Evolutionary conservation across 495 filamentous ascomycete species (phyloP).

Genomic region (Penicillium herquei): DNA sequence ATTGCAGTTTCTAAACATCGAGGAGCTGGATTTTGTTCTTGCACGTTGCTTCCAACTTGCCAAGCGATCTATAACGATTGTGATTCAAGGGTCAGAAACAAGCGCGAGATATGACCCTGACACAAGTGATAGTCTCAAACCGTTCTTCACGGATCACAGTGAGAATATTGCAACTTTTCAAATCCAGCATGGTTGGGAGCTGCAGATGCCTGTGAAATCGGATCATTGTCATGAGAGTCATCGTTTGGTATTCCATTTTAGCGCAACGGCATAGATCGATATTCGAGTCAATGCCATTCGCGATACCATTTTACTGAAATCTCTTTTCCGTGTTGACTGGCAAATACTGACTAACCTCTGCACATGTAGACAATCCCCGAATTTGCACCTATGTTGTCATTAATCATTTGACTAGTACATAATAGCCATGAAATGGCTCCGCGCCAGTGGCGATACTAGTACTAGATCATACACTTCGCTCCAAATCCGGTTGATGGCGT

Average conservation of each 20-base stretch:
- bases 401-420: too few relatives aligned
- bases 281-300: too few relatives aligned
- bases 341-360: too few relatives aligned
- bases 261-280: not conserved
- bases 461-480: too few relatives aligned
- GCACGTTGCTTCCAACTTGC: constrained; percentile 9
- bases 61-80: constrained; percentile 3
- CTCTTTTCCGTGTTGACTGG: too few relatives aligned
- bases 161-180: constrained; percentile 4
- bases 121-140: not conserved
- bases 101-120: not conserved
- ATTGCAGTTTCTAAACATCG: constrained; percentile 7
- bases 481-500: too few relatives aligned
- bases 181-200: not conserved
- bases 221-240: not conserved
- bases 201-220: not conserved
- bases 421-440: too few relatives aligned
- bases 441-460: too few relatives aligned
- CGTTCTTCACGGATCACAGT: not conserved
- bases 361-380: too few relatives aligned
- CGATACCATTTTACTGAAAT: too few relatives aligned
- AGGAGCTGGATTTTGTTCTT: constrained; percentile 13
- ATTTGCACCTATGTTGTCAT: too few relatives aligned
- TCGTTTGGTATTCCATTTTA: not conserved
- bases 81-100: not conserved